Conservation (phyloP, 495 filamentous ascomycete genomes). For the Aspergillus saccharolyticus region DNA sequence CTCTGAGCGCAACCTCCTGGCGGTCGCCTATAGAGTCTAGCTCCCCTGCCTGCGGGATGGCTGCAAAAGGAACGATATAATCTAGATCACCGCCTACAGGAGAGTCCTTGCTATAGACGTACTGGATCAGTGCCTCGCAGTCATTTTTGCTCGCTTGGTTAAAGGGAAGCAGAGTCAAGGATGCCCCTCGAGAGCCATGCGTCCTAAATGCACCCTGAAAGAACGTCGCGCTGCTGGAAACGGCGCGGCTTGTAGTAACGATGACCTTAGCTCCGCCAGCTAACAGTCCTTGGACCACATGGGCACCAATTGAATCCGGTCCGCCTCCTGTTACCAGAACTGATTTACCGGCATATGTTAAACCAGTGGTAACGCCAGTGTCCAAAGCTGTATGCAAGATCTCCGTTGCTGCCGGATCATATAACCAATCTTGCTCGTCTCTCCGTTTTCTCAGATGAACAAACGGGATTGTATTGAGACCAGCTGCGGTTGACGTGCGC, state of each 20-base stretch:
- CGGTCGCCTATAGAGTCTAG: slow-evolving; percentile 87
- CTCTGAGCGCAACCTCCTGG: slow-evolving; percentile 91
- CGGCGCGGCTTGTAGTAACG: slow-evolving; percentile 92
- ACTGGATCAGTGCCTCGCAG: slow-evolving; percentile 84
- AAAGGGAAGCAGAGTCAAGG: slow-evolving; percentile 93
- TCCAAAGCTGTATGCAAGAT: slow-evolving; percentile 11
- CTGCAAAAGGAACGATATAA: slow-evolving; percentile 92
- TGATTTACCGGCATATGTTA: slow-evolving; percentile 61
- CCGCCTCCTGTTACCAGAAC: slow-evolving; percentile 97
- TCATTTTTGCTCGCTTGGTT: slow-evolving; percentile 98
- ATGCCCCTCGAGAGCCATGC: slow-evolving; percentile 82
- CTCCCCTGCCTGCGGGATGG: slow-evolving; percentile 90
- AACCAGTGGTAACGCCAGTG: slow-evolving; percentile 8
- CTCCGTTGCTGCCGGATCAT: slow-evolving; percentile 65
- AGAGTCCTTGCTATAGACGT: slow-evolving; percentile 89
- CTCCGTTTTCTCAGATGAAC: slow-evolving; percentile 67
- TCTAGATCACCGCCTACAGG: slow-evolving; percentile 96
- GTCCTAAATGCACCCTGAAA: slow-evolving; percentile 96
- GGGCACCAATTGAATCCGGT: slow-evolving; percentile 95
- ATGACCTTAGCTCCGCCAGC: slow-evolving; percentile 92
- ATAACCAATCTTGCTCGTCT: slow-evolving; percentile 92
- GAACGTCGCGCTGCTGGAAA: slow-evolving; percentile 91
- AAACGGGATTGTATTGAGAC: slow-evolving; percentile 68
- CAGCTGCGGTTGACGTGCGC: neutral
- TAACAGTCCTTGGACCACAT: slow-evolving; percentile 90